phyloP scores from a whole-genome alignment of 2,329 filamentous ascomycete genomes.

The Pseudogymnoascus sp. region DNA sequence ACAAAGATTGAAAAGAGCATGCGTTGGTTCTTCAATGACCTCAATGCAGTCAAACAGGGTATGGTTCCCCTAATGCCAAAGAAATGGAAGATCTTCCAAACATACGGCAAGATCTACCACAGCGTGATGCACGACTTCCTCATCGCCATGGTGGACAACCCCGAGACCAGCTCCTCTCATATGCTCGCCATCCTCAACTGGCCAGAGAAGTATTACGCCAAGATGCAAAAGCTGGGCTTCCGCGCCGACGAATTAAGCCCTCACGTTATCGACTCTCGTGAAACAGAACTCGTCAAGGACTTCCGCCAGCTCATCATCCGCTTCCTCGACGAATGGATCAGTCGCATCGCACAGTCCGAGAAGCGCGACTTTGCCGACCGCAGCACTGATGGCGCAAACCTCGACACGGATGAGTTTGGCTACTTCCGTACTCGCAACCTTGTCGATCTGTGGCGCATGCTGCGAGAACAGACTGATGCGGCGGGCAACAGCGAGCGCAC shows the following conservation, averaged over 20 bases:
- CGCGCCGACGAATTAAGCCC: constrained; percentile 66
- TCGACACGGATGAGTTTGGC: constrained; percentile 81
- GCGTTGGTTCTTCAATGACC: constrained; percentile 96
- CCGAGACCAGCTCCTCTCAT: constrained; percentile 74
- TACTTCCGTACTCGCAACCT: constrained; percentile 88
- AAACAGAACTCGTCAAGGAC: constrained; percentile 81
- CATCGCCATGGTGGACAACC: constrained; percentile 71
- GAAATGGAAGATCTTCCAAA: constrained; percentile 92
- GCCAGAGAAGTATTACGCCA: constrained; percentile 91
- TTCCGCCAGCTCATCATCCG: constrained; percentile 93
- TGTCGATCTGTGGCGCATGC: constrained; percentile 94
- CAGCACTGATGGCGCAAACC: constrained; percentile 60
- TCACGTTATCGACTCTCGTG: constrained; percentile 83
- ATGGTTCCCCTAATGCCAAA: constrained; percentile 89
- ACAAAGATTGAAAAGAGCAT: constrained; percentile 75
- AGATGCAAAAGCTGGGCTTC: constrained; percentile 87
- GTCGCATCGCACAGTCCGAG: constrained; percentile 79
- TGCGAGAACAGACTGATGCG: constrained; percentile 82
- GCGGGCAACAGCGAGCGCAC: constrained; percentile 75
- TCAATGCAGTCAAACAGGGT: constrained; percentile 87
- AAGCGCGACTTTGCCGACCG: constrained; percentile 71
- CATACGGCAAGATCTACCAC: constrained; percentile 87
- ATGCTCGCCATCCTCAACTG: constrained; percentile 89
- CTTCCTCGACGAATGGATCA: constrained; percentile 95
- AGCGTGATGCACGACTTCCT: constrained; percentile 92